phyloP scores from a whole-genome alignment of 2,329 filamentous ascomycete species.

The Ophiostoma sp. region DNA sequence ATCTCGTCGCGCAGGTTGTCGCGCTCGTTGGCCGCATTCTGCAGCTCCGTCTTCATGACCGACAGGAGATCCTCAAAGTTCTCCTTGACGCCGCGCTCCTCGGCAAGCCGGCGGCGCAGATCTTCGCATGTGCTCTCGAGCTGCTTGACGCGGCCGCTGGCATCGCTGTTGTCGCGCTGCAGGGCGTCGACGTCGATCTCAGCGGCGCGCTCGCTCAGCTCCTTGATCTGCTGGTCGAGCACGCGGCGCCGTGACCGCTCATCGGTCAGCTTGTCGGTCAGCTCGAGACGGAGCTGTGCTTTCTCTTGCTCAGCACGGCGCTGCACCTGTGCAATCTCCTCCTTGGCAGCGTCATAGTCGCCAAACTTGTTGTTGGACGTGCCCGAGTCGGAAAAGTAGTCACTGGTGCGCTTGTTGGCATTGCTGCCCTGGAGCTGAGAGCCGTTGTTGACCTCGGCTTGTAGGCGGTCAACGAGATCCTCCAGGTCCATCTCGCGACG shows the following conservation, averaged over 20 bases:
- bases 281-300: constrained; percentile 75
- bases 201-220: constrained; percentile 72
- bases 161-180: constrained; percentile 36
- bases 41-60: constrained; percentile 75
- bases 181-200: constrained; percentile 51
- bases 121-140: constrained; percentile 78
- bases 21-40: constrained; percentile 77
- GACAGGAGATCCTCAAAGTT: constrained; percentile 90
- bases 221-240: constrained; percentile 77
- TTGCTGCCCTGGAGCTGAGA: constrained; percentile 32
- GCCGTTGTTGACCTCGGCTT: constrained; percentile 61
- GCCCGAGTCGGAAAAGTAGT: constrained; percentile 97
- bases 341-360: constrained; percentile 56
- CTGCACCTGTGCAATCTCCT: constrained; percentile 77
- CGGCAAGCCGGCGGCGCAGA: constrained; percentile 70
- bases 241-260: constrained; percentile 70
- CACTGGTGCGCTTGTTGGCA: constrained; percentile 76
- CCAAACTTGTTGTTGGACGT: constrained; percentile 71
- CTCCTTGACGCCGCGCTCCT: constrained; percentile 81
- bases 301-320: constrained; percentile 85
- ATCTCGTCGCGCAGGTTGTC: constrained; percentile 89
- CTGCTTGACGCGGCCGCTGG: constrained; percentile 62
- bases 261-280: constrained; percentile 81
- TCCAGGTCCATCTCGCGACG: constrained; percentile 94
- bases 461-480: constrained; percentile 82